phyloP scores from a whole-genome alignment of 2,329 filamentous ascomycete genomes.

The Diplodia scrobiculata region DNA sequence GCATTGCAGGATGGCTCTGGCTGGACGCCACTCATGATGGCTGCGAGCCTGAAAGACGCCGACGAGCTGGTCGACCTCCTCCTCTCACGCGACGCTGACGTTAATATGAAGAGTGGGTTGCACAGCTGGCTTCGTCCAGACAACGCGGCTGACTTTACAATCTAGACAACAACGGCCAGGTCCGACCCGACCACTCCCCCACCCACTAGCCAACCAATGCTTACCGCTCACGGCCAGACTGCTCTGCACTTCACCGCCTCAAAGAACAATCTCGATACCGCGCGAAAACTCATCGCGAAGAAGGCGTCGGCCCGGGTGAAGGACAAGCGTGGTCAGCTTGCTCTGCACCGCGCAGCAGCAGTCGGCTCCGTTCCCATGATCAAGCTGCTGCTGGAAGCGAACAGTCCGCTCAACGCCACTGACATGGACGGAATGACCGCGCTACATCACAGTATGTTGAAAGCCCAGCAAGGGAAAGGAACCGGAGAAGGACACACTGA shows the following conservation, averaged over 20 bases:
- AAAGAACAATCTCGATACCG: constrained; percentile 82
- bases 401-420: constrained; percentile 78
- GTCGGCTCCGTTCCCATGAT: constrained; percentile 87
- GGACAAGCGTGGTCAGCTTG: constrained; percentile 84
- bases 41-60: constrained; percentile 70
- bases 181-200: constrained; percentile 55
- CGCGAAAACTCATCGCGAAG: constrained; percentile 72
- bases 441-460: constrained; percentile 67
- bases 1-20: constrained; percentile 67
- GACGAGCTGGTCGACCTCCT: constrained; percentile 70
- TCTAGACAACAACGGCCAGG: constrained; percentile 63
- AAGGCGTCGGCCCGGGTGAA: constrained; percentile 78
- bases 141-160: background rate
- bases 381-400: constrained; percentile 72
- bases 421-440: constrained; percentile 84
- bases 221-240: constrained; percentile 57
- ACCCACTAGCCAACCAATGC: constrained; percentile 26
- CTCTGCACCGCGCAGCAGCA: constrained; percentile 88
- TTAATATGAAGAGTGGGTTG: constrained; percentile 68
- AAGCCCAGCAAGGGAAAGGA: too few relatives aligned
- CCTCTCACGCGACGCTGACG: constrained; percentile 68
- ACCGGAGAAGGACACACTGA: background rate
- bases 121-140: background rate
- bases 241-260: constrained; percentile 89
- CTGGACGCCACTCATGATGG: constrained; percentile 85